Conservation (phyloP, 192 early-diverging fungal genomes). For the Backusella mclennaniae region DNA sequence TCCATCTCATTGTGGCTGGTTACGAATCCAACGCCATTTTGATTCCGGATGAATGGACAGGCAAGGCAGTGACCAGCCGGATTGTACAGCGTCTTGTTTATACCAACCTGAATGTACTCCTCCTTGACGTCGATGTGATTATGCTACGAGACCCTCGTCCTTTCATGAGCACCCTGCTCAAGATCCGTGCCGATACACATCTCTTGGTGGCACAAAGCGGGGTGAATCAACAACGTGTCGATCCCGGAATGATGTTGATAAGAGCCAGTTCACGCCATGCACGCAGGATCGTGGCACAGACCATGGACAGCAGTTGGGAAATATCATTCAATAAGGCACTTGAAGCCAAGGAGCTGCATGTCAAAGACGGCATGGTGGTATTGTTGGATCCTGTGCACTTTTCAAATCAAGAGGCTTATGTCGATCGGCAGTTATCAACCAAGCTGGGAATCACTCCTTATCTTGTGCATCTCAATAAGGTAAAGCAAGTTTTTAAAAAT, state of each 20-base stretch:
- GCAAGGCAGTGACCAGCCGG: conserved; percentile 13
- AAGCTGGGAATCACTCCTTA: conserved; percentile 22
- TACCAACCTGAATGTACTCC: conserved; percentile 15
- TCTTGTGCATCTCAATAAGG: conserved; percentile 33
- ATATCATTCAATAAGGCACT: conserved; percentile 26
- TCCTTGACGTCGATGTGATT: conserved; percentile 31
- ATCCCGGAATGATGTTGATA: conserved; percentile 32
- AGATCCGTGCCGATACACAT: conserved; percentile 22
- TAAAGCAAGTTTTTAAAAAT: neutral
- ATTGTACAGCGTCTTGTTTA: conserved; percentile 31
- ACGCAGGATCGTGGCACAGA: conserved; percentile 19
- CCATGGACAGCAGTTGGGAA: conserved; percentile 11
- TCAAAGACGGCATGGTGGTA: conserved; percentile 18
- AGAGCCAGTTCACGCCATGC: conserved; percentile 1
- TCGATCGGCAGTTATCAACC: conserved; percentile 18
- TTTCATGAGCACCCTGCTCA: conserved; percentile 14
- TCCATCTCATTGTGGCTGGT: conserved; percentile 17
- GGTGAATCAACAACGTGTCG: conserved; percentile 19
- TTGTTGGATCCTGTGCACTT: conserved; percentile 29
- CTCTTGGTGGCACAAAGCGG: conserved; percentile 20
- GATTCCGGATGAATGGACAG: conserved; percentile 29
- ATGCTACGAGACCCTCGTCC: conserved; percentile 19
- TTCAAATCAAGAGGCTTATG: conserved; percentile 22
- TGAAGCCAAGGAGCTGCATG: conserved; percentile 13
- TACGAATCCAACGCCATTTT: conserved; percentile 20